Evolutionary conservation across 2,329 filamentous ascomycete species (phyloP), one percentile per base, ranked within the genome.

Genomic region (Diaporthe batatas): DNA sequence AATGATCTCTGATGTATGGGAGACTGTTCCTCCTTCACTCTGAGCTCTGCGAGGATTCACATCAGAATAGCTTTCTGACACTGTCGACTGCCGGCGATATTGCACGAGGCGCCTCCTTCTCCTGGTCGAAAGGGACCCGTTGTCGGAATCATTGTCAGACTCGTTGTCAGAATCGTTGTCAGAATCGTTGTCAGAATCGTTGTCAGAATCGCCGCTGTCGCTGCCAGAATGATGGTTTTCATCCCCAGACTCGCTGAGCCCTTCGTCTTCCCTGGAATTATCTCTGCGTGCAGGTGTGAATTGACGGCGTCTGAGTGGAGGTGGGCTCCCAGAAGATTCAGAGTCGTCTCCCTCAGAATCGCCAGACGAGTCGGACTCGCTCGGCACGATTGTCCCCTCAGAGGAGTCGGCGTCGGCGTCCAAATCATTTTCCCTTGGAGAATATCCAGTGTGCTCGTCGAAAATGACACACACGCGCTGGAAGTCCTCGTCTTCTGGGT

Each of bases 221-320:
- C 53, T 70, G 39, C 53, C 51, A 2, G 51, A 36, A 34, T 57
- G 18, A 11, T 36, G 59, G 42, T 42, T 51, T 1, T 49, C 59
- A 23, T 7, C 36, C 16, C 44, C 58, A 11, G 8, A 29, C 10
- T 32, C 58, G 8, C 36, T 62, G 18, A 6, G 16, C 14, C 32
- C 39, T 14, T 44, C 36, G 1, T 62, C 39, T 23, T 42, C 29
- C 32, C 36, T 29, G 3, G 21, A 18, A 51, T 10, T 18, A 0
- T n/a, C 47, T 51, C 32, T 6, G 3, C 32, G 62, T 11, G 62
- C 62, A 18, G 62, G 62, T 11, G 62, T 65, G 29, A 51, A 65
- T 29, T 44, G 29, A 18, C 62, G 62, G 14, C 29, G 44, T n/a
- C 42, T 5, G 36, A 6, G 36, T 44, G 47, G 29, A 18, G 25